Base-by-base conservation (phyloP, 495 filamentous ascomycete species). In the Aspergillus nanangensis region DNA sequence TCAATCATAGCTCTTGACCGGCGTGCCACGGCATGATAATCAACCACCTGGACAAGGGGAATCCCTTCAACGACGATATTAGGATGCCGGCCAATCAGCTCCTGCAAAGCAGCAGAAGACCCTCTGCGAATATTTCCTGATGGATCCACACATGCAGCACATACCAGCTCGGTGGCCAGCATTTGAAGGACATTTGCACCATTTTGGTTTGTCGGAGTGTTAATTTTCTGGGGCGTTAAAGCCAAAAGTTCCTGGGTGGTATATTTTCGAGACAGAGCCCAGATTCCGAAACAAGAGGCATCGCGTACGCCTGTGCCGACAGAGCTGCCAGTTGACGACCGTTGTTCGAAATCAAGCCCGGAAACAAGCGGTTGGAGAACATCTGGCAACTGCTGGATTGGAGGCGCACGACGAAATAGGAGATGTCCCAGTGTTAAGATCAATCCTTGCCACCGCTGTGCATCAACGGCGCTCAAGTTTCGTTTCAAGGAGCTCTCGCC, bases 231-330 rank as follows among this genome's bases (percentile, higher is more conserved):
- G 0, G 74, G 61, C 7, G 77, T 69, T 3, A 93, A 74, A 2
- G 74, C 72, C 8, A 85, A 75, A 9, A 97, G 70, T 55, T 96
- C 90, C 1, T 70, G 52, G 0, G 92, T 96, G 1, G 78, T 83
- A 51, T 97, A 99, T 38, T 90, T 82, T 47, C 93, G 76, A 34
- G 90, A 90, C 9, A 97, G 64, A 1, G 90, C 82, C 93, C 93
- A 99, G 21, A 95, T 83, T 22, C 93, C 93, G 57, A 96, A 96
- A 61, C 88, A 94, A 2, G 93, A 88, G 4, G 94, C 94, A 70
- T 99, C 93, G 42, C 93, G 78, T n/a, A 97, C 94, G 54, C 92
- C 96, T 0, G 86, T 82, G 8, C 94, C 94, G n/a, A 89, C 69
- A 3, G 90, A 88, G 8, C 72, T 78, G 8, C 95, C 94, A 14